A percentile compares a stretch with the other conserved stretches of the same genome.
These are phyloP conservation scores for Amauroascus verrucosus DNA, from an alignment of 2,329 filamentous ascomycete genomes.

Conservation along the genomic window DNA sequence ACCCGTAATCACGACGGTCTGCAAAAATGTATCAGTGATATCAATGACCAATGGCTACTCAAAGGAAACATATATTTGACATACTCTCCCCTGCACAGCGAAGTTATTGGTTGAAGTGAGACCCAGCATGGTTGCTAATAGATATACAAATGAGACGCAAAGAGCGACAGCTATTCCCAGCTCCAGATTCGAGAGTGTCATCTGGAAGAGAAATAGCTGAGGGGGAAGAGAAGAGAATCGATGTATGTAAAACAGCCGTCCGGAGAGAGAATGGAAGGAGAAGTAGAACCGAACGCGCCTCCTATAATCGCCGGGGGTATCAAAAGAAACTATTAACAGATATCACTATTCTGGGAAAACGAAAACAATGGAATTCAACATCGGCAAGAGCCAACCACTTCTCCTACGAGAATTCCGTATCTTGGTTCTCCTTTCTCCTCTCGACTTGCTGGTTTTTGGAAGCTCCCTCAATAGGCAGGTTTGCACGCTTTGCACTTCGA, in stretches of 20 bases:
- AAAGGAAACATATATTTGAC: conserved; percentile 18
- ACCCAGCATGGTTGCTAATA: conserved; percentile 32
- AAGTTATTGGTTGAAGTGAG: conserved; percentile 57
- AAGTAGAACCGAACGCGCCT: not conserved
- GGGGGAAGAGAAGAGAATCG: no score
- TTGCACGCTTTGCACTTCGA: not conserved
- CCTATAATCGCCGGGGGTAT: not conserved
- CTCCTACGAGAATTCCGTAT: no score
- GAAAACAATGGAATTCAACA: not conserved
- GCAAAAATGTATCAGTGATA: conserved; percentile 10
- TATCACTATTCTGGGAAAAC: no score
- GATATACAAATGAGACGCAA: conserved; percentile 26
- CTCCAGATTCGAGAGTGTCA: conserved; percentile 16
- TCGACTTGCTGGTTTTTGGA: not conserved
- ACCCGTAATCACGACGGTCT: conserved; percentile 85
- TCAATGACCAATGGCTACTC: conserved; percentile 10
- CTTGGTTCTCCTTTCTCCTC: not conserved
- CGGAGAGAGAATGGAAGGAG: not conserved
- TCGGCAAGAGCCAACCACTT: no score
- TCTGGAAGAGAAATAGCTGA: not conserved
- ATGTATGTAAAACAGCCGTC: not conserved
- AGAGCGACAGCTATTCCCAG: conserved; percentile 11
- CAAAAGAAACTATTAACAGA: no score
- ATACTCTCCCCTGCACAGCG: conserved; percentile 72
- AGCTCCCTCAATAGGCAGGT: not conserved